phyloP scores from a whole-genome alignment of 139 green algal genomes.

The Chlorella vulgaris region DNA sequence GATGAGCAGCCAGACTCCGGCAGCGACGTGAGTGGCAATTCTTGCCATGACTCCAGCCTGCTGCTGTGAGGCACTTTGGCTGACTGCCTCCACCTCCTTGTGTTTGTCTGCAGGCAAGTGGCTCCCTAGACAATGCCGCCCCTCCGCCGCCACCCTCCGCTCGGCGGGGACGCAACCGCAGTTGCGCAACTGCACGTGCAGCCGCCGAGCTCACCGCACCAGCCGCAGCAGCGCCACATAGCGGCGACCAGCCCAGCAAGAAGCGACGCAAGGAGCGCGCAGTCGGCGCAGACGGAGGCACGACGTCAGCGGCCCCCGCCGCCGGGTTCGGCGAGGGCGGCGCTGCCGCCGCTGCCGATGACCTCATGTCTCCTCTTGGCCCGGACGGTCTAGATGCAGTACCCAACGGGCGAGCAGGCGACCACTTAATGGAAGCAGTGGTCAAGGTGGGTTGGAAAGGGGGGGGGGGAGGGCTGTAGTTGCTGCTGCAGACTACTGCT shows the following conservation, averaged over 20 bases:
- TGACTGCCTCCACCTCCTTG: too few relatives aligned
- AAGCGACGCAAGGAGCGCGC: constrained; percentile 22
- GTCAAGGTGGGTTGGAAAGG: constrained; percentile 51
- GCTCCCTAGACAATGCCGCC: too few relatives aligned
- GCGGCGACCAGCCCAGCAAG: constrained; percentile 22
- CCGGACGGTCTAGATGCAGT: not conserved
- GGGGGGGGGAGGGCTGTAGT: too few relatives aligned
- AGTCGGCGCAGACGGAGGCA: not conserved
- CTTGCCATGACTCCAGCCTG: too few relatives aligned
- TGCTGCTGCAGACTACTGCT: not conserved
- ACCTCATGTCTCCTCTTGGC: not conserved
- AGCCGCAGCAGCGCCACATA: not conserved
- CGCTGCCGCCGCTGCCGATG: not conserved
- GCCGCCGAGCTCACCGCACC: not conserved
- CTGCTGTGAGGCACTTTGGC: too few relatives aligned
- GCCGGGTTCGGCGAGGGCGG: not conserved
- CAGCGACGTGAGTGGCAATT: not conserved
- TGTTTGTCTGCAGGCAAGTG: too few relatives aligned
- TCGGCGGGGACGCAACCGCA: too few relatives aligned
- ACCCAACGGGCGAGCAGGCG: not conserved
- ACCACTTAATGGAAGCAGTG: constrained; percentile 67
- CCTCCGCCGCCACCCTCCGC: not conserved
- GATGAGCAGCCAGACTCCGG: not conserved
- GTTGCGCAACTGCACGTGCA: too few relatives aligned
- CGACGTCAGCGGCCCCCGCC: constrained; percentile 1